Evolutionary conservation across 352 stramenopile genomes (phyloP), one percentile per base, ranked within the genome.

Genomic region (Hyaloperonospora brassicae): DNA sequence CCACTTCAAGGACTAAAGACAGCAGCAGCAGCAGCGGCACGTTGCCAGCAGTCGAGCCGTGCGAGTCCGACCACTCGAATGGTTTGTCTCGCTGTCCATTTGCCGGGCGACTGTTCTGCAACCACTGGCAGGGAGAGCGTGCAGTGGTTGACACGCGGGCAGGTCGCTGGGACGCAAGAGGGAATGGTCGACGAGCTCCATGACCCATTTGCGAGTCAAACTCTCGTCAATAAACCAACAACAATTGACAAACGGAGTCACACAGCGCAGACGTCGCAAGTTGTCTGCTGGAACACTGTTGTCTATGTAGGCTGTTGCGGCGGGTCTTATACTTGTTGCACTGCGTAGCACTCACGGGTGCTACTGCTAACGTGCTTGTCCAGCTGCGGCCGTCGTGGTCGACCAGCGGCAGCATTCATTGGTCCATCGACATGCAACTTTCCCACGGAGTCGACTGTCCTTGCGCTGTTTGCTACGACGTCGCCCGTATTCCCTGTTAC

Each of bases 1-100:
- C 50, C 75, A 86, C 73, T 89, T 88, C 66, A 82, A 84, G 67
- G 64, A 84, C 65, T 90, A 90, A 83, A 62, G 68, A 61, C 27
- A 4, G 27, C 27, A 4, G 27, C 27, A 34, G 8, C 27, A 34
- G 17, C 17, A 17, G 17, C 17, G 61, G 39, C 42, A 47, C 22
- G 35, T 21, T 35, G 13, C 50, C 58, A 59, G 38, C 47, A 57
- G 55, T 52, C 41, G 40, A 51, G 46, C 21, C 43, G 54, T 57
- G 23, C 42, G 34, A 40, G 30, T 50, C 24, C 14, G 30, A 12
- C 43, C 36, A 24, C 17, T 23, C 10, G 23, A 1, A 21, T 21
- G 36, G 3, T 5, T 36, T 7, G 27, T 22, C 30, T 44, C 12
- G 7, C 44, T 50, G 56, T 61, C 39, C 50, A 39, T 30, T 40